Conservation (phyloP, 192 early-diverging fungal species). For the Obelidium mucronatum region DNA sequence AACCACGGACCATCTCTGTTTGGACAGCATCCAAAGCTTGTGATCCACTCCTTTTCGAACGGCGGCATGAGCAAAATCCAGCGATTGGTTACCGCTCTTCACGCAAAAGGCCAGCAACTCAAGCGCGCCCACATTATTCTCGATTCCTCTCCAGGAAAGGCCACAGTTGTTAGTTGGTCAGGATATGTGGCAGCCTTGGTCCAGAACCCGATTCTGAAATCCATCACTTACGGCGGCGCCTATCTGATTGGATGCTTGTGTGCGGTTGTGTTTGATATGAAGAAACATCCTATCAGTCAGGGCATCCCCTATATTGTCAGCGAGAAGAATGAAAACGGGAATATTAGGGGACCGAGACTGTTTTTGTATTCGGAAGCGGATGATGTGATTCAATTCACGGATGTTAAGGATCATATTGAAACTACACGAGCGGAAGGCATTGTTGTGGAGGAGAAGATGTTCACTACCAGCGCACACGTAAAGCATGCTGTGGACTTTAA, state of each 20-base stretch:
- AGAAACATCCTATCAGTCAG: neutral
- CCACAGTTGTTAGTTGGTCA: neutral
- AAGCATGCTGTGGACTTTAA: slow-evolving; percentile 5
- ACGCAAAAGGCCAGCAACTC: neutral
- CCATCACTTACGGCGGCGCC: neutral
- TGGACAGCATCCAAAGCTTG: neutral
- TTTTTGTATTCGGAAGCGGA: slow-evolving; percentile 15
- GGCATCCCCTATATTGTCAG: slow-evolving; percentile 3
- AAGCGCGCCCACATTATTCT: neutral
- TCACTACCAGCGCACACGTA: slow-evolving; percentile 4
- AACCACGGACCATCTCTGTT: neutral
- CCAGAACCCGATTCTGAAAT: neutral
- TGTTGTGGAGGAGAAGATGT: slow-evolving; percentile 13
- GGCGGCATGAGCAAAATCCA: neutral
- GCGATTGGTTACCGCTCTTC: neutral
- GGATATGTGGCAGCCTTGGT: neutral
- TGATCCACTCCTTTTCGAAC: slow-evolving; percentile 13
- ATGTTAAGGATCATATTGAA: neutral
- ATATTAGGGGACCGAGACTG: slow-evolving; percentile 7
- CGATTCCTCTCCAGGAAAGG: neutral
- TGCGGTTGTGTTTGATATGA: neutral
- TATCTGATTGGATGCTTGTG: neutral
- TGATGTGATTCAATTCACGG: neutral
- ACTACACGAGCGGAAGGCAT: neutral
- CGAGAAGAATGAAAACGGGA: slow-evolving; percentile 8